Evolutionary conservation across 495 filamentous ascomycete species (phyloP).

Genomic region (Aspergillus carlsbadensis): DNA sequence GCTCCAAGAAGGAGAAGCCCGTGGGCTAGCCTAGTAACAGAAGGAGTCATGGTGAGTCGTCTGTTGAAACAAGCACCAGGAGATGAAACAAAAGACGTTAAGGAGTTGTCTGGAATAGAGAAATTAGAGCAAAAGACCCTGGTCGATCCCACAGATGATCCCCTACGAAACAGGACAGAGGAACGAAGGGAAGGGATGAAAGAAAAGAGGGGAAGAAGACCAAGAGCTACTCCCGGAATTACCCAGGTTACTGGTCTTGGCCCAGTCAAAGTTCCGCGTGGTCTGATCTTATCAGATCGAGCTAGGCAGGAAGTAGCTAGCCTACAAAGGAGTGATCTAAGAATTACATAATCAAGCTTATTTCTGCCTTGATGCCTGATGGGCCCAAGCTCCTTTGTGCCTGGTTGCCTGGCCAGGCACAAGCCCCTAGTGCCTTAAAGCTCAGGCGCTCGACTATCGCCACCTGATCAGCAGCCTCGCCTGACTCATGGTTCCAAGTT

Average conservation of each 20-base stretch:
- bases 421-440: neutral
- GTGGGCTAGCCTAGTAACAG: conserved; percentile 1
- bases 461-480: neutral
- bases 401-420: neutral
- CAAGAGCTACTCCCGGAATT: neutral
- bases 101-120: neutral
- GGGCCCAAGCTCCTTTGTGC: too few species aligned
- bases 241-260: neutral
- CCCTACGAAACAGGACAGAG: neutral
- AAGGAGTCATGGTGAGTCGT: neutral
- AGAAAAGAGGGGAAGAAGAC: conserved; percentile 4
- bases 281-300: conserved; percentile 27
- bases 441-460: conserved; percentile 2
- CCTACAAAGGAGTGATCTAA: too few species aligned
- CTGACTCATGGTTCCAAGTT: conserved; percentile 5
- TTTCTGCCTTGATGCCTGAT: too few species aligned
- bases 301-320: conserved; percentile 4
- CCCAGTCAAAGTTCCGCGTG: neutral
- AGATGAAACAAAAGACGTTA: neutral
- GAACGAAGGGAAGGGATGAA: neutral
- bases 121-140: neutral
- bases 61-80: neutral
- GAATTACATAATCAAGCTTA: too few species aligned
- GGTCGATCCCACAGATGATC: neutral
- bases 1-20: neutral